Conservation (phyloP, 345 rosid species). For the Hibiscus mutabilis region DNA sequence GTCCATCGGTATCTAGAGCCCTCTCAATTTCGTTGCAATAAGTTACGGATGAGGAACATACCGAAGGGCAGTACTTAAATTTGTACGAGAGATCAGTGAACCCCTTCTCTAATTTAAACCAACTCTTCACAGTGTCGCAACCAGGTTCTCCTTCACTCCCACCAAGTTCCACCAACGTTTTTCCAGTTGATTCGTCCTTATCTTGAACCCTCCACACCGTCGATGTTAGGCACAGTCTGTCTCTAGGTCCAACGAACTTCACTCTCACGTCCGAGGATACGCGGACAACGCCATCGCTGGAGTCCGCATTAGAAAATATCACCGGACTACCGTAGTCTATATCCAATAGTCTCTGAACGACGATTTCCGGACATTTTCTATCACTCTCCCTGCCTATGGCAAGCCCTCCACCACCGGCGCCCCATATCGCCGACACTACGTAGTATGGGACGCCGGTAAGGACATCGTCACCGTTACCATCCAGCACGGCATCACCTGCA, state of each 20-base stretch:
- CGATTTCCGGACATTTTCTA: not conserved
- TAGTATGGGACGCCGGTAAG: not conserved
- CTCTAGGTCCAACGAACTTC: not conserved
- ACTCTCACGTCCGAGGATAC: not conserved
- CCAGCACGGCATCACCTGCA: not conserved
- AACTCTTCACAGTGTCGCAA: not conserved
- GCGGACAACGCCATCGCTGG: not conserved
- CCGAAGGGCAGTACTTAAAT: not conserved
- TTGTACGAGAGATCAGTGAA: not conserved
- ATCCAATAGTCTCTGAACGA: not conserved
- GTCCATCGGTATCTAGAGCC: not conserved
- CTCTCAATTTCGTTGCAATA: not conserved
- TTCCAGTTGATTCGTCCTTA: not conserved
- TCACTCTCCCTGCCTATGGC: not conserved
- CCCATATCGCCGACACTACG: not conserved
- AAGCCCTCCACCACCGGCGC: conserved; percentile 4
- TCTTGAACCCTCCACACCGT: conserved; percentile 11
- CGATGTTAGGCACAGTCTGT: not conserved
- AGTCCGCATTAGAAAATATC: not conserved
- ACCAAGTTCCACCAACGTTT: conserved; percentile 2
- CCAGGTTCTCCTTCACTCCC: conserved; percentile 5
- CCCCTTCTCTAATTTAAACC: conserved; percentile 7
- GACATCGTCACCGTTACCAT: not conserved
- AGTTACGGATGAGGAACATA: not conserved
- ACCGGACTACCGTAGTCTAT: not conserved